Base-by-base conservation (phyloP, 768 basidiomycete genomes). In the Boletellus emodensis region DNA sequence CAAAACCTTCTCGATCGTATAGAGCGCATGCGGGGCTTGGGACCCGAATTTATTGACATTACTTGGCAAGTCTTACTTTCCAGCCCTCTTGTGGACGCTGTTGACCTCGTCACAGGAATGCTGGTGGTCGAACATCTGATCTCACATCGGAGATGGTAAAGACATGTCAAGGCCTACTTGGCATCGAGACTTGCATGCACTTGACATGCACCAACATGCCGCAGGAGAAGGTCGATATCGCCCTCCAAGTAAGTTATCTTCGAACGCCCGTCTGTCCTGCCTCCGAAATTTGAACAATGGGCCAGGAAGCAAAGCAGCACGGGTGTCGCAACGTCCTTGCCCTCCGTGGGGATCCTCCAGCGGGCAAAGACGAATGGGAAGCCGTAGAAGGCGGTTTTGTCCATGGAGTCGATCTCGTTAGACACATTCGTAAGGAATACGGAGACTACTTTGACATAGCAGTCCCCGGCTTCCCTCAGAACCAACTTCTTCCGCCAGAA, bases 131-230 rank as follows among this genome's bases (percentile, higher is more conserved):
- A 53, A 95, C 94, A 33, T 95, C 94, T 38, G 94, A 96, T 62
- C 72, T 97, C 50, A 95, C 94, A 11, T 84, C 90, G 5, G 90
- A 94, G 61, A 83, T 97, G 75, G 91, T 96, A 54, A 93, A 93
- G 71, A 91, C 89, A 37, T 95, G 94, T 65, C 94, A 97, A 71
- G 78, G 88, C 41, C 71, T 90, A 35, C 90, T 98, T 68, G 96
- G 94, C 0, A 78, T 98, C 20, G 94, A 98, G 72, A 95, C 94
- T 26, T 97, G 94, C 73, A 93, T 99, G 92, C 96, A 99, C 71
- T 71, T 99, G 58, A 98, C 95, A 40, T 98, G 96, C 66, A 98
- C 96, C 44, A 96, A 95, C 72, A 96, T 99, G 93, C 92, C 93
- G n/a, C 78, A 79, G 63, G 86, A 90, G 67, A 97, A 98, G 66